Conservation (phyloP, 768 basidiomycete genomes). For the Cytidiella melzeri region DNA sequence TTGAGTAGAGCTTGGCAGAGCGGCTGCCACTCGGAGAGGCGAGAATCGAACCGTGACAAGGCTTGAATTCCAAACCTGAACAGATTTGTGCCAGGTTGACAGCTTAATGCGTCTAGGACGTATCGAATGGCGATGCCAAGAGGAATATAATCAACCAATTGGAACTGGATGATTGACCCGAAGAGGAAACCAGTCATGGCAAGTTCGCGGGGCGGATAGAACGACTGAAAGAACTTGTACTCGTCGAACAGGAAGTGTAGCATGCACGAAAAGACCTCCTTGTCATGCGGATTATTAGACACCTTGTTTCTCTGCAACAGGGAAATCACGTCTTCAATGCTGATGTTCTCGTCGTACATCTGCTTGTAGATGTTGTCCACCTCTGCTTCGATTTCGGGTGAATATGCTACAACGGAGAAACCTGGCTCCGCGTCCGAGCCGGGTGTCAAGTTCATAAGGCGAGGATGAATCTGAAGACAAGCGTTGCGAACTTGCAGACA, state of each 20-base stretch:
- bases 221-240: conserved; percentile 98
- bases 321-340: conserved; percentile 89
- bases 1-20: conserved; percentile 83
- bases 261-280: conserved; percentile 99
- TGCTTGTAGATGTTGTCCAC: conserved; percentile 95
- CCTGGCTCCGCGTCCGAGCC: conserved; percentile 86
- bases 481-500: conserved; percentile 89
- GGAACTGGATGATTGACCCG: conserved; percentile 90
- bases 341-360: conserved; percentile 94
- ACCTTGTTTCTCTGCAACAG: conserved; percentile 83
- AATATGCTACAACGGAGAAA: conserved; percentile 81
- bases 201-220: conserved; percentile 89
- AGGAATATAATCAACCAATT: conserved; percentile 89
- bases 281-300: conserved; percentile 77
- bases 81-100: conserved; percentile 84
- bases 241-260: conserved; percentile 99
- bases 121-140: conserved; percentile 96
- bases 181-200: conserved; percentile 95
- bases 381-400: conserved; percentile 84
- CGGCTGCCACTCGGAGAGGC: conserved; percentile 88
- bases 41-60: conserved; percentile 77
- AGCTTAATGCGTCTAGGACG: conserved; percentile 88
- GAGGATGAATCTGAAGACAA: conserved; percentile 92
- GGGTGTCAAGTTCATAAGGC: conserved; percentile 90
- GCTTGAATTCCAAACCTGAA: conserved; percentile 96